Percentiles rank a stretch among this genome's conserved stretches.
Conservation (phyloP, 768 basidiomycete genomes). For the Suillus weaverae region DNA sequence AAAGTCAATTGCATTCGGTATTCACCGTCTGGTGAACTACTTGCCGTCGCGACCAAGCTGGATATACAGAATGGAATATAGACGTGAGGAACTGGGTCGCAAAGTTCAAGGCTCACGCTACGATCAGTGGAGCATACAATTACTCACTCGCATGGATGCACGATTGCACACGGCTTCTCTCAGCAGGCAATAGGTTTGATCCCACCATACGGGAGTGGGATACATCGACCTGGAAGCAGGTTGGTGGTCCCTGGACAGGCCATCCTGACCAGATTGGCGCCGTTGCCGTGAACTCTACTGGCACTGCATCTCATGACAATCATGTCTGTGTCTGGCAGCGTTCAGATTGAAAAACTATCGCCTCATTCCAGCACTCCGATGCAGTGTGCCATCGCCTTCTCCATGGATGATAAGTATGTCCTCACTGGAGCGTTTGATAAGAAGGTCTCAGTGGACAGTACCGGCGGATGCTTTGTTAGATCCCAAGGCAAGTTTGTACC, state of each 20-base stretch:
- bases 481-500: background rate
- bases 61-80: background rate
- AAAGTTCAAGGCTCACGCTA: background rate
- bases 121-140: background rate
- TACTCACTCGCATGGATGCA: background rate
- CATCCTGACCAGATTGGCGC: background rate
- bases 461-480: background rate
- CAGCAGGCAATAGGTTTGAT: background rate
- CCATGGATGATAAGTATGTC: background rate
- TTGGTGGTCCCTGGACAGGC: background rate
- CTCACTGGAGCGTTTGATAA: background rate
- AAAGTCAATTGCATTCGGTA: background rate
- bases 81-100: background rate
- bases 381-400: background rate
- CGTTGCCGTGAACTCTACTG: background rate
- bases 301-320: background rate
- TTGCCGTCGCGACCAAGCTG: background rate
- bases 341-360: background rate
- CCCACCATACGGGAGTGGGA: background rate
- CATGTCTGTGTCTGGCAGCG: background rate
- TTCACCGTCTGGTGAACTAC: background rate
- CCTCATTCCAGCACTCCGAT: background rate
- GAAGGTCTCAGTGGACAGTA: background rate
- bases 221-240: background rate
- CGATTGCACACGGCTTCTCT: background rate